Percentiles rank a stretch among this genome's conserved stretches.
Evolutionary conservation across 176 grass and related monocot species (phyloP).

Genomic region (Oryza punctata): DNA sequence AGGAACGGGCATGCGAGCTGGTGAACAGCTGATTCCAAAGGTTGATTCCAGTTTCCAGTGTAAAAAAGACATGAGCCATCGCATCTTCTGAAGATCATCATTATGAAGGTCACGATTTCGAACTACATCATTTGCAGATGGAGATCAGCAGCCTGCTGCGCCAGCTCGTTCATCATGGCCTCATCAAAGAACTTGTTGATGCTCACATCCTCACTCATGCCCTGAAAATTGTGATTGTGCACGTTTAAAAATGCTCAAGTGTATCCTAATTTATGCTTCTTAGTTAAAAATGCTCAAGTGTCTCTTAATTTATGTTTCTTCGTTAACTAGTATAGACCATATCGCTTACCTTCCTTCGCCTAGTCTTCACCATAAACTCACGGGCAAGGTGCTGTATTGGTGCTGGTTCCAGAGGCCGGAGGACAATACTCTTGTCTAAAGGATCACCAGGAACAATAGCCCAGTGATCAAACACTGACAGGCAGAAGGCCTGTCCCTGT

Average conservation of each 20-base stretch:
- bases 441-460: slow-evolving; percentile 97
- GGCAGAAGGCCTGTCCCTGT: slow-evolving; percentile 94
- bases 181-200: slow-evolving; percentile 98
- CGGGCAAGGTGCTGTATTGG: slow-evolving; percentile 94
- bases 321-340: background rate
- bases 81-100: slow-evolving; percentile 9
- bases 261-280: background rate
- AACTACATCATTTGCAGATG: slow-evolving; percentile 87
- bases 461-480: slow-evolving; percentile 98
- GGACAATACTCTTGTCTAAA: slow-evolving; percentile 87
- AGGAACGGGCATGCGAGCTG: background rate
- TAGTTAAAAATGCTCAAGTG: background rate
- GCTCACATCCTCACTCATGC: slow-evolving; percentile 99
- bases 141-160: slow-evolving; percentile 89
- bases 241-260: slow-evolving; percentile 14
- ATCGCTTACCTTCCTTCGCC: slow-evolving; percentile 67
- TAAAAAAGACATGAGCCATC: background rate
- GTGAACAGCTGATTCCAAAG: background rate
- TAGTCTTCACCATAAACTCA: slow-evolving; percentile 98
- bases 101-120: background rate
- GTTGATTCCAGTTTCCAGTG: background rate
- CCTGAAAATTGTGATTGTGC: slow-evolving; percentile 48
- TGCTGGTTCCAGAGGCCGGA: slow-evolving; percentile 87
- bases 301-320: background rate
- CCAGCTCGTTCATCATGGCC: slow-evolving; percentile 94